A percentile compares a stretch with the other conserved stretches of the same genome.
Conservation (phyloP, 768 basidiomycete species). For the Jaapia argillacea region DNA sequence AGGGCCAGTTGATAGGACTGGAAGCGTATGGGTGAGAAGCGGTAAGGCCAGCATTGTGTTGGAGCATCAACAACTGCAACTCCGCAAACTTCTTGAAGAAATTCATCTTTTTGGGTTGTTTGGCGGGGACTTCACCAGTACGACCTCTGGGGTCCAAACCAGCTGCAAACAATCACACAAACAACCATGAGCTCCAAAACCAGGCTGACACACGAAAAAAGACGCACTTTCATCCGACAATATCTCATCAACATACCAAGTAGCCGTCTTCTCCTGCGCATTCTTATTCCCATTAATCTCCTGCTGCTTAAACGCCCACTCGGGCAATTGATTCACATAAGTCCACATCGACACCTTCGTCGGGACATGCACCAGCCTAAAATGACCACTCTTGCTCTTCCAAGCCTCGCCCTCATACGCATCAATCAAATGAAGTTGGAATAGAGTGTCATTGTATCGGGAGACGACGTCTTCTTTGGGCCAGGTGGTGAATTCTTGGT, state of each 20-base stretch:
- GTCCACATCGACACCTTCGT: slow-evolving; percentile 96
- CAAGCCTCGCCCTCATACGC: slow-evolving; percentile 72
- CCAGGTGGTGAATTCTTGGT: slow-evolving; percentile 97
- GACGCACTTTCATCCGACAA: slow-evolving; percentile 60
- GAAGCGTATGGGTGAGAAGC: slow-evolving; percentile 97
- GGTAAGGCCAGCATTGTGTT: slow-evolving; percentile 97
- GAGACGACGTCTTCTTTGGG: slow-evolving; percentile 66
- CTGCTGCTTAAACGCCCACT: slow-evolving; percentile 96
- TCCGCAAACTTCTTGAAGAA: slow-evolving; percentile 96
- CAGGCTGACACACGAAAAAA: not conserved
- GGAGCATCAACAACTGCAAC: slow-evolving; percentile 89
- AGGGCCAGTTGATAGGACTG: slow-evolving; percentile 96
- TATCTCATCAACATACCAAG: slow-evolving; percentile 87
- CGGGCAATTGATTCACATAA: slow-evolving; percentile 73
- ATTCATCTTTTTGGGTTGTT: slow-evolving; percentile 70
- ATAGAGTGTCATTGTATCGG: slow-evolving; percentile 83
- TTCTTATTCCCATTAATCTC: slow-evolving; percentile 98
- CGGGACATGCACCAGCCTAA: slow-evolving; percentile 80
- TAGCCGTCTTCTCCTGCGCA: slow-evolving; percentile 65
- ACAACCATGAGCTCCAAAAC: too few relatives aligned
- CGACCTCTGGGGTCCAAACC: slow-evolving; percentile 47
- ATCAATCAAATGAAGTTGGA: slow-evolving; percentile 65
- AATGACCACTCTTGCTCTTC: slow-evolving; percentile 92
- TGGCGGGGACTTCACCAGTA: slow-evolving; percentile 38
- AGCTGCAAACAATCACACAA: slow-evolving; percentile 21